Base-by-base conservation (phyloP, 495 filamentous ascomycete genomes). In the Astrothelium macrocarpum region DNA sequence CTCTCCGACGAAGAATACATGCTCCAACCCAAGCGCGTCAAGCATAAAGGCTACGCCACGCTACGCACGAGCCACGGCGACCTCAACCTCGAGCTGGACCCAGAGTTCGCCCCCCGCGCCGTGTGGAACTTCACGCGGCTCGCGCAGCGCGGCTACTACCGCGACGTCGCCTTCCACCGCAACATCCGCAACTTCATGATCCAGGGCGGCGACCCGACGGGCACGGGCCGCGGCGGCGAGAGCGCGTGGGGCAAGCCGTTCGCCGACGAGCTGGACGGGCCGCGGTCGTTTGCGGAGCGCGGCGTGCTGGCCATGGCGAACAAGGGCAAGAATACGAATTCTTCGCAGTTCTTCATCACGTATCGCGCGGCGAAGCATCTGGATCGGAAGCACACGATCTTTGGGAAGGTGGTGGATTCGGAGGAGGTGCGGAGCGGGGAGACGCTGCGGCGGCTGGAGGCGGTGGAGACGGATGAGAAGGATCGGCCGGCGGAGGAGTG, bases 101-200 rank as follows among this genome's bases (percentile, higher is more conserved):
- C 94, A 10, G 94, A 97, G 71, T 86, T 86, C 66, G 90, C 94
- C 1, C 94, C 94, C 0, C 86, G 86, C 65, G 91, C 94, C 2
- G 94, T 97, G 23, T 99, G 91, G 88, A 99, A 99, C 74, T 97
- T 99, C 74, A 81, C 94, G 46, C 86, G 89, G 59, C 79, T 99
- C 10, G 83, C 91, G 11, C 89, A 96, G 70, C 87, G 85, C 64
- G 95, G 93, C 0, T 95, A 96, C 76, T 99, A 97, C 78, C 84
- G 82, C 53, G 82, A 79, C 70, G 83, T 95, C 9, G 68, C 80
- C 25, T 97, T 97, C 71, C 94, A 99, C 74, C 85, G 94, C 59
- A 95, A 91, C 72, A 96, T 99, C 70, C 82, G 83, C 29, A 90
- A 89, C 65, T 99, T 99, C 74, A 99, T 99, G 94, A 89, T 97